Evolutionary conservation across 192 early-diverging fungal species (phyloP), one percentile per base, ranked within the genome.

Genomic region (Spinellus fusiger): DNA sequence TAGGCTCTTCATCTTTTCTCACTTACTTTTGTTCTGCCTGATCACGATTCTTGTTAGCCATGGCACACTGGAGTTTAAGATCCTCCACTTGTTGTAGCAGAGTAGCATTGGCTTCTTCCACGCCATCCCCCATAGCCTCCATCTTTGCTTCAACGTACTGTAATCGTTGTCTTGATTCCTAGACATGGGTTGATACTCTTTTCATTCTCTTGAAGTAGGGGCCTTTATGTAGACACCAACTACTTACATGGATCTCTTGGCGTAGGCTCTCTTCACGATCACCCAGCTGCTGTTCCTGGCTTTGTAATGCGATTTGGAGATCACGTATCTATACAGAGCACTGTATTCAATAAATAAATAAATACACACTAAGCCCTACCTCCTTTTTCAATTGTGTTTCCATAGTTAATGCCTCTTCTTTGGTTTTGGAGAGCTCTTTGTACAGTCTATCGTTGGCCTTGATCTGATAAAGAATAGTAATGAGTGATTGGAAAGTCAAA

Each of bases 31-130:
- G 59, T 29, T 80, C 78, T 13, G 74, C 40, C 34, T 76, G 69
- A 37, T 80, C 79, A 61, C 75, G 69, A 28, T 71, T 73, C 44
- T 73, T 69, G n/a, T 49, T 57, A 8, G 71, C 68, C 5, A 57
- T 18, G 0, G 63, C 46, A 15, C 76, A 69, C 28, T 80, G 76
- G 20, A 74, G 69, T 47, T 80, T 76, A 15, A 80, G 33, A 2
- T 64, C 64, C 26, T 80, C 71, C 38, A 80, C 76, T 47, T 78
- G 79, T 13, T 59, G 61, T 12, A 80, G 49, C 0, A 80, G 50
- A 3, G 79, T 71, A 13, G 70, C 56, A 8, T 73, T 74, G 0
- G 79, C 70, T 25, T 76, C 76, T 59, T 80, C 73, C 34, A 76
- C 48, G 5, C 56, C 59, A 18, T 69, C 59, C 13, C 61, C 62